Base-by-base conservation (phyloP, 768 basidiomycete species). In the Ramaria rubella region DNA sequence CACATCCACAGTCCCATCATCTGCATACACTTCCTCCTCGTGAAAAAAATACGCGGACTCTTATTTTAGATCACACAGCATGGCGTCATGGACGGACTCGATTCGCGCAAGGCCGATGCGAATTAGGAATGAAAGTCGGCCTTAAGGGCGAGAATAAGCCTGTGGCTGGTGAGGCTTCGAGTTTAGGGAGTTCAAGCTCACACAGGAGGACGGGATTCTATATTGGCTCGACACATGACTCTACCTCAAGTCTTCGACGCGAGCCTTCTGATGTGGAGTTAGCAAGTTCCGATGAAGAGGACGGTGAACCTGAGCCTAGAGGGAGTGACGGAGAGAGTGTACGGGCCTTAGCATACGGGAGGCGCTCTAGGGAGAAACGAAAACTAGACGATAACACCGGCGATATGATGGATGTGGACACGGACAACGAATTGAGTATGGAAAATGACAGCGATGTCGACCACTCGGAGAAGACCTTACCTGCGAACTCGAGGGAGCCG, bases 1-100 rank as follows among this genome's bases (percentile, higher is more conserved):
- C 90, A 1, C 90, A 92, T 70, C 89, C 86, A 62, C 88, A 91
- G 75, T 90, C 90, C 0, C 90, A 92, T 67, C 88, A 92, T 66
- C 71, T 92, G 1, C 90, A 93, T 66, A 83, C 87, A 2, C 91
- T 93, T 30, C 90, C 90, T 2, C 90, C 88, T 2, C 73, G 87
- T 36, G 90, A 93, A 69, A 93, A 92, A 74, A 87, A 86, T n/a
- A 91, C 90, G 7, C 76, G 89, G 30, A 92, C 89, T 9, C 75
- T 92, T 56, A 93, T 92, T 63, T 82, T 93, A 55, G 90, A 93
- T 69, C 87, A 92, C 69, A 82, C 90, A 77, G 73, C 91, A 49
- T 92, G 87, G 87, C 86, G 85, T 6, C 90, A 92, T 69, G 83
- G 78, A 11, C 76, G 85, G 60, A 89, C 89, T 14, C 79, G 90